Evolutionary conservation across 345 rosid species (phyloP), one percentile per base, ranked within the genome.

Genomic region (Salix exigua): DNA sequence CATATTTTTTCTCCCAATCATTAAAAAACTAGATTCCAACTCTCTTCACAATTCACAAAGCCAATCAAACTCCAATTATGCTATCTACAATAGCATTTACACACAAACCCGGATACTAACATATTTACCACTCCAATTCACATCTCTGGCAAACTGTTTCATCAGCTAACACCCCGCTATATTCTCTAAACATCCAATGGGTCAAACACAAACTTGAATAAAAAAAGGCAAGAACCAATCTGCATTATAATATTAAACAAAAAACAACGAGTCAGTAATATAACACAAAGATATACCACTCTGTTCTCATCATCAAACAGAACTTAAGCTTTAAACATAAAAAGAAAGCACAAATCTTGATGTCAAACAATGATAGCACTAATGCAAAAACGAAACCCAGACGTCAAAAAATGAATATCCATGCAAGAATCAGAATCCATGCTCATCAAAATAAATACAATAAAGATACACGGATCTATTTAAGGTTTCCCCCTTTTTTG

Each of bases 1-100:
- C 92, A 90, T 82, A 74, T 31, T 78, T 46, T 85, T 88, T 73
- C 82, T 82, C 69, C 75, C 90, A 64, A 73, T 82, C 90, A 85
- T 81, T 72, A 78, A 61, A 61, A 67, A 53, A 28, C 31, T 7
- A 18, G 70, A 76, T 40, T 21, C 53, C 50, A 30, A 19, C 55
- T 51, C 76, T 51, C 80, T 65, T 66, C 44, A 62, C 44, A 73
- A 73, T 58, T 73, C 73, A 71, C 35, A 68, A n/a, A 10, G 63
- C 23, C 61, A 60, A 80, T 33, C 40, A 11, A 28, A n/a, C 77
- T 71, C 66, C 51, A 72, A 38, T 31, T 70, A 33, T 75, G 66
- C 76, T 65, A 70, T 40, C 70, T 75, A 51, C 48, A 71, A 23
- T 58, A 78, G 14, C 74, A 73, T 65, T 25, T 65, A 71, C 66